These are phyloP conservation scores for Xylaria grammica DNA, from an alignment of 495 filamentous ascomycete genomes.

Conservation along the genomic window DNA sequence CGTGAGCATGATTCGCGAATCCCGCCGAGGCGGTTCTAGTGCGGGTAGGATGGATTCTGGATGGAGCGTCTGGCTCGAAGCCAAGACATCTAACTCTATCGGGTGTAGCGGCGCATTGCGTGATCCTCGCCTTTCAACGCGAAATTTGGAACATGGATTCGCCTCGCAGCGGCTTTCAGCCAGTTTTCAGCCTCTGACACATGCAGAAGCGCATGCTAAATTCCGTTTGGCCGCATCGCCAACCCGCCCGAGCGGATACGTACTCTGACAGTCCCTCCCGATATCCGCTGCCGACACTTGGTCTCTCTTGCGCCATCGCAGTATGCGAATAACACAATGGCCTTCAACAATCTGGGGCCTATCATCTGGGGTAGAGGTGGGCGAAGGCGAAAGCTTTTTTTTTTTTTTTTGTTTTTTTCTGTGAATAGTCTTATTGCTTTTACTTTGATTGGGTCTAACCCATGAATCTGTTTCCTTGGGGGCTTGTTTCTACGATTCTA, in stretches of 20 bases:
- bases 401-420: constrained; percentile 2
- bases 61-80: not conserved
- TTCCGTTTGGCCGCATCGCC: constrained; percentile 12
- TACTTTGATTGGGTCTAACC: not conserved
- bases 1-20: constrained; percentile 8
- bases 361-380: constrained; percentile 14
- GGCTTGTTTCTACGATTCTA: not conserved
- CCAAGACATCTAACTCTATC: constrained; percentile 3
- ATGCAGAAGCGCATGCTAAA: constrained; percentile 17
- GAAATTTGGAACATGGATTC: constrained; percentile 1
- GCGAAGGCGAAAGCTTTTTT: not conserved
- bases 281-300: constrained; percentile 24
- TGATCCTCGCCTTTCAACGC: constrained; percentile 25
- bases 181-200: constrained; percentile 19
- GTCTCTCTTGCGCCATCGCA: constrained; percentile 24
- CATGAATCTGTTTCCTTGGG: not conserved
- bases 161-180: constrained; percentile 5
- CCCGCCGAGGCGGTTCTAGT: not conserved
- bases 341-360: not conserved
- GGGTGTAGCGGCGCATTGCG: constrained; percentile 18
- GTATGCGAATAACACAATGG: constrained; percentile 24
- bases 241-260: constrained; percentile 24
- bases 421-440: not conserved
- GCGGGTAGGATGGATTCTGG: no score
- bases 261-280: constrained; percentile 3